Base-by-base conservation (phyloP, 78 protist species). In the Dictyostelium purpureum region DNA sequence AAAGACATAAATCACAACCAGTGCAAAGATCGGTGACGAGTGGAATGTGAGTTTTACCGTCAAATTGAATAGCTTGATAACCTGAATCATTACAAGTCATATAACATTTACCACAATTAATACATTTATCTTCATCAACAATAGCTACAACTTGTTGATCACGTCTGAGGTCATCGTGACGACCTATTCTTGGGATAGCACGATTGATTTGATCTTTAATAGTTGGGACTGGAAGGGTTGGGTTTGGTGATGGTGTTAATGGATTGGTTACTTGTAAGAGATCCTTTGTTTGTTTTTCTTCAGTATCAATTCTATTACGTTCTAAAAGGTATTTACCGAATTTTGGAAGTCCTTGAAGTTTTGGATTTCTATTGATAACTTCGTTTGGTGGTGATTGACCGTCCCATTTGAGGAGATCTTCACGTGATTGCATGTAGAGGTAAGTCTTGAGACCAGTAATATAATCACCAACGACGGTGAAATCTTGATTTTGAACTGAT, bases 51-150 rank as follows among this genome's bases (percentile, higher is more conserved):
- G 98, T 98, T 78, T 95, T 82, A 3, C 92, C 81, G 67, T 96
- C 95, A 54, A 98, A 98, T 37, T 24, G 45, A 35, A 94, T 77
- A 42, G 95, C 96, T 81, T 81, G 95, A 74, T 96, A 96, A 91
- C 98, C 98, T 51, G 82, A 67, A 92, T 97, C 98, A 59, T 95
- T 94, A 94, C 98, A 97, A 9, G 98, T 96, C 98, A 97, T 98
- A 90, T 95, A 95, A 85, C 99, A 98, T 87, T 97, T 97, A 65
- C 99, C 99, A 77, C 99, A 98, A 96, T 98, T 98, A 79, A 98
- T 97, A 95, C 99, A 98, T 87, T 88, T 31, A 26, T 98, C 99
- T 52, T 95, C 97, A 85, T 98, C 96, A 24, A 98, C 77, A 38
- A 93, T 52, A 3, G 99, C 99, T 0, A 98, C 98, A n/a, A 96